phyloP scores from a whole-genome alignment of 495 filamentous ascomycete species.

The Thermothielavioides terrestris region DNA sequence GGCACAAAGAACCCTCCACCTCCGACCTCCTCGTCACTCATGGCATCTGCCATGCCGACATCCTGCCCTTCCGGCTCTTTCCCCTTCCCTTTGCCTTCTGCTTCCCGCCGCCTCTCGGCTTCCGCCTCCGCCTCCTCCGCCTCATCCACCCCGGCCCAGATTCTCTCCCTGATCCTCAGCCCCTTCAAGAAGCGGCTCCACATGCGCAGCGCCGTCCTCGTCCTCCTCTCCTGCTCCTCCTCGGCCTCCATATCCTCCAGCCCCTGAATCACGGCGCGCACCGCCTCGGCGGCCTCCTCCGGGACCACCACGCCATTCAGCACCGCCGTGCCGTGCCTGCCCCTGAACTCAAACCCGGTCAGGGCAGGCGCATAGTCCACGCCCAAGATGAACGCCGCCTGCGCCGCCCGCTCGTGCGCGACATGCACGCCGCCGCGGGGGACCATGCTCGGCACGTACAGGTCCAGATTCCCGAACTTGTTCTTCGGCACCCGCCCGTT shows the following conservation, averaged over 20 bases:
- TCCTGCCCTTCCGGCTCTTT: conserved; percentile 13
- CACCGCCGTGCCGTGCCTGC: conserved; percentile 72
- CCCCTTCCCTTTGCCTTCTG: conserved; percentile 16
- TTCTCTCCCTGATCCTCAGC: conserved; percentile 68
- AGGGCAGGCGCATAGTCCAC: conserved; percentile 86
- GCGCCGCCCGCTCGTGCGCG: conserved; percentile 51
- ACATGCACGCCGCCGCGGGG: conserved; percentile 68
- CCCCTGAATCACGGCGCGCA: conserved; percentile 56
- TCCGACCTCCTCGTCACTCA: conserved; percentile 4
- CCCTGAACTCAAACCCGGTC: conserved; percentile 79
- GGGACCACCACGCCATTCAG: conserved; percentile 69
- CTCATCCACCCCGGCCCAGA: conserved; percentile 46
- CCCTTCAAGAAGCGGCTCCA: conserved; percentile 73
- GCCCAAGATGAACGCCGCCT: conserved; percentile 66
- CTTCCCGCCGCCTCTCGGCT: conserved; percentile 20
- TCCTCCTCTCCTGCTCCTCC: conserved; percentile 48
- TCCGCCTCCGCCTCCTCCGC: conserved; percentile 25
- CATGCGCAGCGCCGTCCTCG: conserved; percentile 50
- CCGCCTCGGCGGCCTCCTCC: conserved; percentile 56
- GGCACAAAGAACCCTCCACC: conserved; percentile 9
- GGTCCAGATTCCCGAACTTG: conserved; percentile 76
- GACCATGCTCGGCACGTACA: conserved; percentile 90
- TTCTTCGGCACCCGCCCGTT: conserved; percentile 76
- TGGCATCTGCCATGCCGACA: conserved; percentile 14
- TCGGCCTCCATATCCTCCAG: conserved; percentile 53